A percentile compares a stretch with the other conserved stretches of the same genome.
phyloP scores from a whole-genome alignment of 2,329 filamentous ascomycete genomes.

The Fusarium duplospermum region DNA sequence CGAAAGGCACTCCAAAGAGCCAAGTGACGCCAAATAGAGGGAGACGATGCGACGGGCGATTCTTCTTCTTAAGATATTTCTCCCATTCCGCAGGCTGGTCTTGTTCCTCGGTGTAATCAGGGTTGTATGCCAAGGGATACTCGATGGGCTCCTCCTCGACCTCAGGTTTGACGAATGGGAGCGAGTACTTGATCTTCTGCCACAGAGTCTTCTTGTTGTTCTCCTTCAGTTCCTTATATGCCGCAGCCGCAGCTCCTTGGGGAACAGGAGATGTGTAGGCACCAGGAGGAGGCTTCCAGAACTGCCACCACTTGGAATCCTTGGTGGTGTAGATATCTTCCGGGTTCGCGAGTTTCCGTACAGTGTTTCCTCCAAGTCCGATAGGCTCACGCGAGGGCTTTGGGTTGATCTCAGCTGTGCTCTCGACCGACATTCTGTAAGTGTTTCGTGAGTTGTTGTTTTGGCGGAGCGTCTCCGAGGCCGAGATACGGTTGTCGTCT shows the following conservation, averaged over 20 bases:
- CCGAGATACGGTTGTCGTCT: constrained; percentile 38
- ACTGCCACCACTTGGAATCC: constrained; percentile 67
- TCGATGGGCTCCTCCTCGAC: constrained; percentile 56
- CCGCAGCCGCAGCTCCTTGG: constrained; percentile 62
- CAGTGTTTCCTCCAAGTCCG: constrained; percentile 58
- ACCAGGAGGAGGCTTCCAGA: constrained; percentile 72
- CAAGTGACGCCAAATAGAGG: constrained; percentile 72
- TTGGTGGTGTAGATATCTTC: constrained; percentile 62
- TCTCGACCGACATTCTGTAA: constrained; percentile 55
- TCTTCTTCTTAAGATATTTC: constrained; percentile 81
- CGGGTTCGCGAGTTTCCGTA: constrained; percentile 61
- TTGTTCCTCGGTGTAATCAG: constrained; percentile 67
- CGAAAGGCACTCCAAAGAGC: constrained; percentile 81
- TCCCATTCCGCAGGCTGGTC: constrained; percentile 80
- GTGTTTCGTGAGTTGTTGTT: constrained; percentile 51
- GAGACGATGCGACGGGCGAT: constrained; percentile 87
- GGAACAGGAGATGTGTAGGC: constrained; percentile 72
- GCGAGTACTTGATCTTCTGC: constrained; percentile 59
- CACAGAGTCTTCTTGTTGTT: constrained; percentile 60
- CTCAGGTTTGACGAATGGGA: constrained; percentile 62
- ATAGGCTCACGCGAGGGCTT: background rate
- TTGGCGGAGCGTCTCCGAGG: constrained; percentile 48
- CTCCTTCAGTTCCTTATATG: constrained; percentile 46
- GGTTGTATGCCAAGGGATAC: constrained; percentile 74
- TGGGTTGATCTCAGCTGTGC: constrained; percentile 44